Conservation (phyloP, 306 rosid species). For the Corylus americana region DNA sequence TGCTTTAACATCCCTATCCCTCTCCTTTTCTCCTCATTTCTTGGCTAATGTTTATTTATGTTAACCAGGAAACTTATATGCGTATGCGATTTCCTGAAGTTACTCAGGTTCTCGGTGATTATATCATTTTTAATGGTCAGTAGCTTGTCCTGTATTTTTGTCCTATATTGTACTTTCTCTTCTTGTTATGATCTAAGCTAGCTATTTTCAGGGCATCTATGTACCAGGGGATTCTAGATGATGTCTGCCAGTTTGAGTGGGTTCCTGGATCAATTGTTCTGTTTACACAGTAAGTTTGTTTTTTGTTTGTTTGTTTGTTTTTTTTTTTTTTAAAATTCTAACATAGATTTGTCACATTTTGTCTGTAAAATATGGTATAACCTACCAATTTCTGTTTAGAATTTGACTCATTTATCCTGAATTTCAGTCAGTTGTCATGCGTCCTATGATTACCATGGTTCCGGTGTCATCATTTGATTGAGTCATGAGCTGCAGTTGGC, state of each 20-base stretch:
- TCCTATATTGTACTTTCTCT: constrained; percentile 15
- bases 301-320: no score
- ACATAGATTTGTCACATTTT: not conserved
- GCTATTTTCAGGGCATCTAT: constrained; percentile 36
- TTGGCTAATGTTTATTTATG: constrained; percentile 14
- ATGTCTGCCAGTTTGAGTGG: constrained; percentile 38
- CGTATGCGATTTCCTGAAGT: constrained; percentile 80
- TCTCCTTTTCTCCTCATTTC: not conserved
- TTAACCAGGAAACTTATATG: constrained; percentile 74
- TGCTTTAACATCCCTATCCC: not conserved
- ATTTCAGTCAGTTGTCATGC: constrained; percentile 20
- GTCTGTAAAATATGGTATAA: not conserved
- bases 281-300: constrained; percentile 41
- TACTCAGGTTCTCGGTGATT: constrained; percentile 36
- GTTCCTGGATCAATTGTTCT: constrained; percentile 37
- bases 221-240: constrained; percentile 37
- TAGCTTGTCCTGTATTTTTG: constrained; percentile 11
- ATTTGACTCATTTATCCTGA: not conserved
- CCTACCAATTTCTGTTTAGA: constrained; percentile 14
- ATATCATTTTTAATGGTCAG: constrained; percentile 52
- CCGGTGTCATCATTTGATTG: constrained; percentile 26
- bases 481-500: constrained; percentile 50
- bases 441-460: constrained; percentile 37
- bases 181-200: constrained; percentile 23
- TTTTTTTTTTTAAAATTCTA: not conserved